Conservation (phyloP, 129 eudicot species). For the Sambucus nigra region DNA sequence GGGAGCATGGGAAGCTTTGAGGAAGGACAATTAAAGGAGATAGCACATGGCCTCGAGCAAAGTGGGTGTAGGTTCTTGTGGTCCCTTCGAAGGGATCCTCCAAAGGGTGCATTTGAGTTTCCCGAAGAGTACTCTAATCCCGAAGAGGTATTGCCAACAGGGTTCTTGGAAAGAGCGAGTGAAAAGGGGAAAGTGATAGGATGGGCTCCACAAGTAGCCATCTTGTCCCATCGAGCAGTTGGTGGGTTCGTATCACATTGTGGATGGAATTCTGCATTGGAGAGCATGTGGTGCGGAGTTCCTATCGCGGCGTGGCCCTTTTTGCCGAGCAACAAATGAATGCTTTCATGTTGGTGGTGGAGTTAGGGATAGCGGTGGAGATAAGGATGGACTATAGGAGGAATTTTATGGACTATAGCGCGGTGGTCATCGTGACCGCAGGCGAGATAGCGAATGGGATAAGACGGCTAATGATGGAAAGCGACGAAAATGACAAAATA, state of each 20-base stretch:
- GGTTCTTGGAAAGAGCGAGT: slow-evolving; percentile 8
- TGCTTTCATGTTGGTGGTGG: slow-evolving; percentile 13
- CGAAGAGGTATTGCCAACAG: slow-evolving; percentile 11
- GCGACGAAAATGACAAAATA: not conserved
- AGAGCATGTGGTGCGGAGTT: slow-evolving; percentile 15
- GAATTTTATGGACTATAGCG: not conserved
- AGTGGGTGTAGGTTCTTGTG: slow-evolving; percentile 12
- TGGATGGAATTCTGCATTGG: slow-evolving; percentile 16
- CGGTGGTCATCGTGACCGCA: not conserved
- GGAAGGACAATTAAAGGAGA: slow-evolving; percentile 12
- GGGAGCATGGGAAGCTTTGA: too few relatives aligned
- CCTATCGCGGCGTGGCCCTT: slow-evolving; percentile 17
- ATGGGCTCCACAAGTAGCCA: slow-evolving; percentile 15
- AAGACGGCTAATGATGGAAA: not conserved
- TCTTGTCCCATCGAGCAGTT: slow-evolving; percentile 3
- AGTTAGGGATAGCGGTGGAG: slow-evolving; percentile 8
- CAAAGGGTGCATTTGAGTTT: not conserved
- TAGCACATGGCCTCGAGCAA: slow-evolving; percentile 13
- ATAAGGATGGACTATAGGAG: not conserved
- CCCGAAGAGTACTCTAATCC: not conserved
- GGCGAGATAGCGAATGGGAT: not conserved
- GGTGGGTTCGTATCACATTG: slow-evolving; percentile 20
- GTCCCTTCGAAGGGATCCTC: slow-evolving; percentile 1
- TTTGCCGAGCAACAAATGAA: slow-evolving; percentile 17
- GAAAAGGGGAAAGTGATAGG: slow-evolving; percentile 6